Conservation (phyloP, 2,329 filamentous ascomycete species). For the Tolypocladium ovalisporum region DNA sequence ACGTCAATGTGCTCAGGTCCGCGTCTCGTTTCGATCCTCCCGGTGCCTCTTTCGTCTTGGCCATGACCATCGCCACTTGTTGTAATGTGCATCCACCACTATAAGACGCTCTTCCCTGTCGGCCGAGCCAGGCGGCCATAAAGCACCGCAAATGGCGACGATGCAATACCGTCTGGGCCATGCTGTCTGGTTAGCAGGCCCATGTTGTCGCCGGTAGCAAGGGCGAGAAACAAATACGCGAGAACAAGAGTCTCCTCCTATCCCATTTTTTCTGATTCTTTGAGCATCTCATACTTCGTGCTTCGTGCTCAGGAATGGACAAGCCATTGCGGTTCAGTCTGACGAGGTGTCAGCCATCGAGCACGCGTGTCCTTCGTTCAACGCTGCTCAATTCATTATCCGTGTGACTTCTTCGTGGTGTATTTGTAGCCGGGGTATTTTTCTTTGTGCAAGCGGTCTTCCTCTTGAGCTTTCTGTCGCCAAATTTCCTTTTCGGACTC, state of each 20-base stretch:
- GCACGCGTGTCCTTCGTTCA: not conserved
- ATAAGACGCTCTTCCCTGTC: not conserved
- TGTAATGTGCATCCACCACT: not conserved
- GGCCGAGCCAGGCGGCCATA: not conserved
- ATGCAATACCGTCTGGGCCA: too few species aligned
- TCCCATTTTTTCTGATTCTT: not conserved
- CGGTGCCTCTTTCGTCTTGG: not conserved
- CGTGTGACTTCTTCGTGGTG: conserved; percentile 5
- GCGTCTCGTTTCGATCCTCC: not conserved
- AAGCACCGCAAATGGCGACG: not conserved
- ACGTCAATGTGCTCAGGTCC: not conserved
- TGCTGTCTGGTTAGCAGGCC: not conserved
- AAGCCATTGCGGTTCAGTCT: not conserved
- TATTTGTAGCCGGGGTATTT: conserved; percentile 17
- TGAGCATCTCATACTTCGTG: not conserved
- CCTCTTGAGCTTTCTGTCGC: conserved; percentile 10
- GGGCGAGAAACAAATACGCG: not conserved
- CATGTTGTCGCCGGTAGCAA: not conserved
- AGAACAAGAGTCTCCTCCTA: not conserved
- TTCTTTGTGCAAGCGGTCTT: conserved; percentile 15
- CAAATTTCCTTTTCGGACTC: conserved; percentile 11
- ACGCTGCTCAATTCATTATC: not conserved
- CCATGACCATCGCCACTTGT: too few species aligned
- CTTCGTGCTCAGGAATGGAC: too few species aligned
- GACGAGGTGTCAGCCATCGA: not conserved